These are phyloP conservation scores for Mycena metata DNA, from an alignment of 768 basidiomycete species.

Conservation along the genomic window DNA sequence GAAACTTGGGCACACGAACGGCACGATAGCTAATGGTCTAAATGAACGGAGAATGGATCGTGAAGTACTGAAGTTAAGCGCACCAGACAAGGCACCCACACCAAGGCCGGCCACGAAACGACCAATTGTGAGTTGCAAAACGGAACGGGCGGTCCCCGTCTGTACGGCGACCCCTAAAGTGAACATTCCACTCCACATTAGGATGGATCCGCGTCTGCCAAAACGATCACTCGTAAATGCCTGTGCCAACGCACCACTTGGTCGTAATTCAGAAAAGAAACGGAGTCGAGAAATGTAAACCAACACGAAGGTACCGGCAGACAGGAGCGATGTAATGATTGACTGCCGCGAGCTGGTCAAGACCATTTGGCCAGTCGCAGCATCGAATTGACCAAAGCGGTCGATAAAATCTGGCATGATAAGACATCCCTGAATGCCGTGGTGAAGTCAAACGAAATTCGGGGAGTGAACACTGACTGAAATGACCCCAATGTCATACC, in stretches of 20 bases:
- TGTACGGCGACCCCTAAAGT: slow-evolving; percentile 78
- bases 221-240: slow-evolving; percentile 82
- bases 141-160: slow-evolving; percentile 70
- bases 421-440: slow-evolving; percentile 70
- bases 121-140: slow-evolving; percentile 79
- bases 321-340: slow-evolving; percentile 83
- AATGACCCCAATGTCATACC: slow-evolving; percentile 80
- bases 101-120: slow-evolving; percentile 83
- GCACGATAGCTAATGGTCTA: slow-evolving; percentile 60
- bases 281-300: slow-evolving; percentile 35
- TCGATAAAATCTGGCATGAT: slow-evolving; percentile 84
- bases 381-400: slow-evolving; percentile 70
- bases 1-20: slow-evolving; percentile 47
- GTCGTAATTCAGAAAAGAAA: too few relatives aligned
- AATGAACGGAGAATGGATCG: slow-evolving; percentile 9
- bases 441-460: background rate
- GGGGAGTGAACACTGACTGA: slow-evolving; percentile 58
- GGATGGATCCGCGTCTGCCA: slow-evolving; percentile 79
- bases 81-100: slow-evolving; percentile 80
- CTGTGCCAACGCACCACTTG: slow-evolving; percentile 77
- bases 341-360: slow-evolving; percentile 77
- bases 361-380: slow-evolving; percentile 59
- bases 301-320: slow-evolving; percentile 75
- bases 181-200: slow-evolving; percentile 83
- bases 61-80: slow-evolving; percentile 24